These are phyloP conservation scores for Theileria equi DNA, from an alignment of 169 alveolate genomes.

Conservation along the genomic window DNA sequence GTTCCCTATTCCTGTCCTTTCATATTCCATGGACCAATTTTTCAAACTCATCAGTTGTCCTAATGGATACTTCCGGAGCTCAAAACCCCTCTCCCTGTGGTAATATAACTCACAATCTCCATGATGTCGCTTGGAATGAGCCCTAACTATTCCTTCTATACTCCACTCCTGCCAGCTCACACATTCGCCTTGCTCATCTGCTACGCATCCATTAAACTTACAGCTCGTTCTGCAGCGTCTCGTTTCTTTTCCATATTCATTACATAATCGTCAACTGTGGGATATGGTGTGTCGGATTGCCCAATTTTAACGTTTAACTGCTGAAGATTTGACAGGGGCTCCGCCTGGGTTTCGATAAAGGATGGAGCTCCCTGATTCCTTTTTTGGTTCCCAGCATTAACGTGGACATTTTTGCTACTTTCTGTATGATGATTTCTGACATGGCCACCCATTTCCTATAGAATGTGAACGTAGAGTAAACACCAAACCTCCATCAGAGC, in stretches of 20 bases:
- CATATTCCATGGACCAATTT: too few relatives aligned
- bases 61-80: too few relatives aligned
- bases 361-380: too few relatives aligned
- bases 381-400: slow-evolving; percentile 5
- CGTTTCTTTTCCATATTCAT: slow-evolving; percentile 78
- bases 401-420: not conserved
- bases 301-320: slow-evolving; percentile 74
- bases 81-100: too few relatives aligned
- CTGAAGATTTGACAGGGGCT: slow-evolving; percentile 30
- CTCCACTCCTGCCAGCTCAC: too few relatives aligned
- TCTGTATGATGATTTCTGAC: not conserved
- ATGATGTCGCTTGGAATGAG: too few relatives aligned
- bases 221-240: slow-evolving; percentile 72
- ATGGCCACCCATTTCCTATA: slow-evolving; percentile 6
- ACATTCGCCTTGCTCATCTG: too few relatives aligned
- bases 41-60: too few relatives aligned
- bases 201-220: too few relatives aligned
- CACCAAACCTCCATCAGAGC: slow-evolving; percentile 25
- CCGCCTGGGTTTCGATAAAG: slow-evolving; percentile 35
- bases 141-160: too few relatives aligned
- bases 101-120: too few relatives aligned
- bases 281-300: slow-evolving; percentile 76
- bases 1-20: too few relatives aligned
- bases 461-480: not conserved
- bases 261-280: slow-evolving; percentile 76